Evolutionary conservation across 768 basidiomycete species (phyloP).

Genomic region (Amanita exitialis): DNA sequence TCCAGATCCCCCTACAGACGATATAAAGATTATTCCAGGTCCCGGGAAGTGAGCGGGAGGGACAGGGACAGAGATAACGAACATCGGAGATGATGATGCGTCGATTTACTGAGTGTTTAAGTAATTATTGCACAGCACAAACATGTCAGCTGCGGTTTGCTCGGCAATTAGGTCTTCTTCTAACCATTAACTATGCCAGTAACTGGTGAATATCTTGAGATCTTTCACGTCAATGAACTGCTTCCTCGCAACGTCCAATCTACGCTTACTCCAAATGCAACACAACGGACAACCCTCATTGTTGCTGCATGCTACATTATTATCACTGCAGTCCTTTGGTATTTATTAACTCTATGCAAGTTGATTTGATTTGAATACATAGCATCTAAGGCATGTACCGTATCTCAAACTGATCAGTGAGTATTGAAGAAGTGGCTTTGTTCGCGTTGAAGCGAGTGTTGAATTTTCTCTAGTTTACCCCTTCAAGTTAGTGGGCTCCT

Average conservation of each 20-base stretch:
- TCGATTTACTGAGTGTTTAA: neutral
- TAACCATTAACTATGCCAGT: neutral
- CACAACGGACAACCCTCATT: conserved; percentile 70
- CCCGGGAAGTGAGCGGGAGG: conserved; percentile 5
- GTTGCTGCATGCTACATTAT: conserved; percentile 71
- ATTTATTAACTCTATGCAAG: conserved; percentile 13
- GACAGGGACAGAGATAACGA: conserved; percentile 15
- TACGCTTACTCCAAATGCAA: conserved; percentile 52
- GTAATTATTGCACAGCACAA: neutral
- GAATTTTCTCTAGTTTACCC: conserved; percentile 57
- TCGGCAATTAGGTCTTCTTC: neutral
- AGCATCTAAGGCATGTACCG: conserved; percentile 59
- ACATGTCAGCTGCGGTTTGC: neutral
- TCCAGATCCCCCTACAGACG: neutral
- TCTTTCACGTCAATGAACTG: neutral
- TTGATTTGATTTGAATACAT: neutral
- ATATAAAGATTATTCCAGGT: neutral
- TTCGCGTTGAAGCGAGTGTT: conserved; percentile 3
- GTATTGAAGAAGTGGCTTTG: conserved; percentile 17
- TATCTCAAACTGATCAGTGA: conserved; percentile 62
- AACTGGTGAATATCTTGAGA: neutral
- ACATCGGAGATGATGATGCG: conserved; percentile 9
- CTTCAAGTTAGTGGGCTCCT: conserved; percentile 60
- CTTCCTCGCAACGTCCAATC: conserved; percentile 27
- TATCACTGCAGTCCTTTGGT: conserved; percentile 76